phyloP scores from a whole-genome alignment of 345 rosid species.

The Eutrema yunnanense region DNA sequence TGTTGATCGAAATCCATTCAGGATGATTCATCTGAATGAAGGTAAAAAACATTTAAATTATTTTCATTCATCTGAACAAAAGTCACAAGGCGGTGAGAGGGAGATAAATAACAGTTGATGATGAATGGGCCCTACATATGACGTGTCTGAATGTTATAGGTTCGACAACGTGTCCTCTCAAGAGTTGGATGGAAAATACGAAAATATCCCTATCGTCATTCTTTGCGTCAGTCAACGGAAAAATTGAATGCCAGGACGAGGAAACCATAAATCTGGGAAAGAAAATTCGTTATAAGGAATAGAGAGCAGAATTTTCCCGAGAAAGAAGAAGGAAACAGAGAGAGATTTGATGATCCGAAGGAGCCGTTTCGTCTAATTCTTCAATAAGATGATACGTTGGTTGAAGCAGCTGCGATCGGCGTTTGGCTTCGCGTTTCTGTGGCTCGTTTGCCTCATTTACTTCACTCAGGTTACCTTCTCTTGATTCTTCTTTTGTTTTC shows the following conservation, averaged over 20 bases:
- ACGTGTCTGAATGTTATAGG: slow-evolving; percentile 2
- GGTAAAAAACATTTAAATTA: background rate
- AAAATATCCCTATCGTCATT: background rate
- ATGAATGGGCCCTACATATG: slow-evolving; percentile 12
- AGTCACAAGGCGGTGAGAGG: too few species aligned
- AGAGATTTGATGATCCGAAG: slow-evolving; percentile 16
- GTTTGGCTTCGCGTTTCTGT: slow-evolving; percentile 75
- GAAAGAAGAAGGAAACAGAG: background rate
- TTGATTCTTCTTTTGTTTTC: background rate
- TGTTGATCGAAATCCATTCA: too few species aligned
- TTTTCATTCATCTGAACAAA: too few species aligned
- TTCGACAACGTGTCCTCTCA: slow-evolving; percentile 13
- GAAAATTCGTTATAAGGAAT: background rate
- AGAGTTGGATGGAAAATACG: background rate
- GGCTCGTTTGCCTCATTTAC: slow-evolving; percentile 90
- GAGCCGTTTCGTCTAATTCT: background rate
- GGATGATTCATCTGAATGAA: background rate
- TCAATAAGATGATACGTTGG: slow-evolving; percentile 53
- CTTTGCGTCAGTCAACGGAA: slow-evolving; percentile 15
- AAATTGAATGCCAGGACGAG: slow-evolving; percentile 9
- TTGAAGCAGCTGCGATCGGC: slow-evolving; percentile 52
- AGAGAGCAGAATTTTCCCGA: background rate
- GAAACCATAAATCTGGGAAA: slow-evolving; percentile 22
- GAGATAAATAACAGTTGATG: background rate
- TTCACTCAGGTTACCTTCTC: slow-evolving; percentile 65